Base-by-base conservation (phyloP, 2,329 filamentous ascomycete species). In the Pleurostoma richardsiae region DNA sequence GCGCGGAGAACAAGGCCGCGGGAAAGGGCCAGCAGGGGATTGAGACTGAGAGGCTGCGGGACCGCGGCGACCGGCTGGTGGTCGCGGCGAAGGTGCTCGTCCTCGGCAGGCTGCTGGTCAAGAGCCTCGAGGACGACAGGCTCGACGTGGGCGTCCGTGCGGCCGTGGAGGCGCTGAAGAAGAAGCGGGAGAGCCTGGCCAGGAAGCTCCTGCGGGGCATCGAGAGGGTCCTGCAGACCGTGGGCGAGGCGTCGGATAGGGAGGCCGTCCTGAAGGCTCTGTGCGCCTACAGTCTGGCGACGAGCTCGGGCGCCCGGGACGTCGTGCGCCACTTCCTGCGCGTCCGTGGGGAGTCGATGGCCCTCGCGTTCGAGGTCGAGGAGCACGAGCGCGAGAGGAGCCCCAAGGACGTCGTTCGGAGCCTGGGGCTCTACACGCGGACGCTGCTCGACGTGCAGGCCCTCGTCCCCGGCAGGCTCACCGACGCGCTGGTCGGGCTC, bases 231-330 rank as follows among this genome's bases (percentile, higher is more conserved):
- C 63, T 95, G 45, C 76, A 79, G 53, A 80, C 77, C 42, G 77
- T 84, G 29, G 77, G 84, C 75, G 63, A 76, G 57, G 51, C 70
- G 59, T 51, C 63, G 50, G 54, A 74, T 55, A 57, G 74, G 48
- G 58, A 73, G 49, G 72, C 79, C 27, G 74, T 94, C 11, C 71
- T 92, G 10, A 85, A 89, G 55, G 83, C 85, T 1, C 74, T 96
- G 54, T 87, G 84, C 47, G 90, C 91, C 0, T 91, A 90, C 62
- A 90, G 89, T 51, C 73, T 97, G 43, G 82, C 84, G 2, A 90
- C 86, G 3, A 95, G 82, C 57, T 90, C 86, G 1, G 87, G 90
- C 0, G 83, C 88, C 0, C 83, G 80, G 48, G 90, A 96, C 60
- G 86, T 89, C 1, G 66, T 96, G 45, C 74, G 81, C 6, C 84